These are phyloP conservation scores for Podospora sp. DNA, from an alignment of 495 filamentous ascomycete species.

Conservation along the genomic window DNA sequence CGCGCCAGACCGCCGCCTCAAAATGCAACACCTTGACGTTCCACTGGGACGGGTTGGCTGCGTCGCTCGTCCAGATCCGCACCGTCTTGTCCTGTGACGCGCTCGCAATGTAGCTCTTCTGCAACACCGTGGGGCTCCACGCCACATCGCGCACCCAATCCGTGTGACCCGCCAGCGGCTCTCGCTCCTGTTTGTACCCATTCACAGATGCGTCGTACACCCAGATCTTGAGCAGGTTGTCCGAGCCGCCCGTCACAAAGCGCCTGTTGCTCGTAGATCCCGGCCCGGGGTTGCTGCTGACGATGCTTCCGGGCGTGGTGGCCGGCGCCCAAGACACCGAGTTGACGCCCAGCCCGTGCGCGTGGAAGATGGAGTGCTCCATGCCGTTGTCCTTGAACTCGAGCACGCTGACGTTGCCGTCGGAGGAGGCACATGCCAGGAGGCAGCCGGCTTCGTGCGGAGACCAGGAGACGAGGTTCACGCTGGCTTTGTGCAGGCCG, in stretches of 20 bases:
- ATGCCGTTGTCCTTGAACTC: constrained; percentile 95
- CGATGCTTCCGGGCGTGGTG: constrained; percentile 75
- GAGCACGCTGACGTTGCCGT: constrained; percentile 89
- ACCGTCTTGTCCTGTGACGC: constrained; percentile 97
- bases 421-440: constrained; percentile 89
- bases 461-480: constrained; percentile 96
- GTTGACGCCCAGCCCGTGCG: constrained; percentile 92
- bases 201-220: constrained; percentile 52
- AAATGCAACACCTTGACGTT: constrained; percentile 79
- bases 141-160: constrained; percentile 99
- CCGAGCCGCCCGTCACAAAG: constrained; percentile 92
- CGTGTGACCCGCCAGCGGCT: constrained; percentile 72
- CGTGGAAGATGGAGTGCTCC: constrained; percentile 82
- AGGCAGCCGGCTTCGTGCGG: constrained; percentile 94
- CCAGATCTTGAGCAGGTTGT: constrained; percentile 94
- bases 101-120: constrained; percentile 92
- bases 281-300: constrained; percentile 65
- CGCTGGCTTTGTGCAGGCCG: constrained; percentile 86
- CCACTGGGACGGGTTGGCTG: constrained; percentile 67
- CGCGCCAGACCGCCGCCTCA: constrained; percentile 88
- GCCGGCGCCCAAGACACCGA: constrained; percentile 93
- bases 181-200: constrained; percentile 55
- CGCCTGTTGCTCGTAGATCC: constrained; percentile 63
- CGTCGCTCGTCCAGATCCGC: constrained; percentile 88
- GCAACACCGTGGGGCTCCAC: constrained; percentile 90